These are phyloP conservation scores for Globisporangium mamillatum DNA, from an alignment of 352 stramenopile species.

Conservation along the genomic window DNA sequence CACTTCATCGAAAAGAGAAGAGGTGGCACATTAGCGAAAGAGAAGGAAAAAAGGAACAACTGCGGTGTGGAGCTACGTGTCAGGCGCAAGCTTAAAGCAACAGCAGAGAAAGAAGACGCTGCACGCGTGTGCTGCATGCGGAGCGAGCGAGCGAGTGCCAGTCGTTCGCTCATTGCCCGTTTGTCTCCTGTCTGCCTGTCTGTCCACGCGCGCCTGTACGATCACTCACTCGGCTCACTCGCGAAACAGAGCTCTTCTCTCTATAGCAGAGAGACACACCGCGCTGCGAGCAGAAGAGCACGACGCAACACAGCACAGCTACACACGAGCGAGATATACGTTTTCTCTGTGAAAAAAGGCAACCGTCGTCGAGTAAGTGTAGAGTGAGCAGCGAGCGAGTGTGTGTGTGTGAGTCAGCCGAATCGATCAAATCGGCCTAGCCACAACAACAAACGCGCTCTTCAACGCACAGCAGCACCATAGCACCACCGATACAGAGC, in stretches of 20 bases:
- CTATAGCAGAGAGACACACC: neutral
- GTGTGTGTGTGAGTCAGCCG: neutral
- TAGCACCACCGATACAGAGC: neutral
- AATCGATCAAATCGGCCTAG: neutral
- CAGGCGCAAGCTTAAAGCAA: too few species aligned
- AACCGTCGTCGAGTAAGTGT: neutral
- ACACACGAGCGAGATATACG: neutral
- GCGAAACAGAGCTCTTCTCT: neutral
- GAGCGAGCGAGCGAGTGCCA: neutral
- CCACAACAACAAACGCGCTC: neutral
- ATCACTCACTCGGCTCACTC: neutral
- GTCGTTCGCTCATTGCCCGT: neutral
- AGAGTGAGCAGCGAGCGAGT: neutral
- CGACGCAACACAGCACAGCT: neutral
- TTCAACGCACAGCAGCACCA: neutral
- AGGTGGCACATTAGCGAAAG: neutral
- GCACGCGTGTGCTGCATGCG: neutral
- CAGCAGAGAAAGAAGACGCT: neutral
- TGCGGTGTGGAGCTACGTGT: neutral
- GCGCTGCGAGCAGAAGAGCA: neutral
- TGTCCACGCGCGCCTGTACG: neutral
- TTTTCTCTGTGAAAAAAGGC: neutral
- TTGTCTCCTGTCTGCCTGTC: neutral
- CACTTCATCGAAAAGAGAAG: neutral
- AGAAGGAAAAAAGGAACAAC: constrained; percentile 2